These are phyloP conservation scores for Phascolomyces articulosus DNA, from an alignment of 371 early-diverging fungal genomes.

Conservation along the genomic window DNA sequence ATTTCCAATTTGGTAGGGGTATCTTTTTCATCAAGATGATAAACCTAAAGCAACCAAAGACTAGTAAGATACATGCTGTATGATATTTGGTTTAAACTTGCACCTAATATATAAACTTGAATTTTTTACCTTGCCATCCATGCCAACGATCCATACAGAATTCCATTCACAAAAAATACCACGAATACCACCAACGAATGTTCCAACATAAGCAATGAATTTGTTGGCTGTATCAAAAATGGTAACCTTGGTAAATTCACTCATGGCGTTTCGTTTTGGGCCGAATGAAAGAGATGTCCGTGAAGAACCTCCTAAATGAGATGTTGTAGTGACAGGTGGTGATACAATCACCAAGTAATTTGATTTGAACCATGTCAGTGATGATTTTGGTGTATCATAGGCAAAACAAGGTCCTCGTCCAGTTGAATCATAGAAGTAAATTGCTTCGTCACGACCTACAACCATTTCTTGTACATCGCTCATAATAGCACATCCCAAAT, in stretches of 20 bases:
- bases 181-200: conserved; percentile 70
- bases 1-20: conserved; percentile 86
- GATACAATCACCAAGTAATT: conserved; percentile 79
- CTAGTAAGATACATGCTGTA: no score
- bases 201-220: conserved; percentile 82
- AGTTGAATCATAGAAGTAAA: conserved; percentile 89
- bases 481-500: conserved; percentile 76
- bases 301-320: conserved; percentile 37
- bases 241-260: conserved; percentile 72
- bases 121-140: conserved; percentile 79
- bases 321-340: conserved; percentile 56
- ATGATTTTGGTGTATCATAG: conserved; percentile 82
- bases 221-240: conserved; percentile 92
- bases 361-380: conserved; percentile 75
- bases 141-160: conserved; percentile 84
- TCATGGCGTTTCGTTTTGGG: conserved; percentile 27
- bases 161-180: conserved; percentile 87
- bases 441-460: conserved; percentile 87
- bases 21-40: conserved; percentile 86
- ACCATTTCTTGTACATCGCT: conserved; percentile 80
- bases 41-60: conserved; percentile 52
- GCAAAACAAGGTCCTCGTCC: conserved; percentile 94
- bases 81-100: no score
- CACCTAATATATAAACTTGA: no score
- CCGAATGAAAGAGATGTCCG: conserved; percentile 35